Conservation (phyloP, 129 eudicot species). For the Escallonia rubra region DNA sequence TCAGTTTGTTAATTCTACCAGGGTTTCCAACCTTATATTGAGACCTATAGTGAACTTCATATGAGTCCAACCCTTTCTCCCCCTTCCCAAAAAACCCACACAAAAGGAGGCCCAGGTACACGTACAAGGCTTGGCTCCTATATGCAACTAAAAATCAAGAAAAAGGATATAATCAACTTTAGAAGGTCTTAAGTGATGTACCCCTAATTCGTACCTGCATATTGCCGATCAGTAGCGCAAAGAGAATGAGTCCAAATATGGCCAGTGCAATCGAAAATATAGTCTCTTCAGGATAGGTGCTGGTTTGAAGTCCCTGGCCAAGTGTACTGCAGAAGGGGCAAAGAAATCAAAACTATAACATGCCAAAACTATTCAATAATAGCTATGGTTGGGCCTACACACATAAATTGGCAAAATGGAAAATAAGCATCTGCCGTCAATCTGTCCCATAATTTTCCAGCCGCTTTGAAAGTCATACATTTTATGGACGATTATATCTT, state of each 20-base stretch:
- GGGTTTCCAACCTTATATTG: too few relatives aligned
- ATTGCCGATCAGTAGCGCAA: conserved; percentile 87
- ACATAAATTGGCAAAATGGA: background rate
- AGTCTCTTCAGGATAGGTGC: conserved; percentile 87
- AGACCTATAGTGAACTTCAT: background rate
- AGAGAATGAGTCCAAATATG: conserved; percentile 83
- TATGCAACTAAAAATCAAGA: background rate
- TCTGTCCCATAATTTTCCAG: too few relatives aligned
- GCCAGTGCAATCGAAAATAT: conserved; percentile 81
- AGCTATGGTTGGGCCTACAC: background rate
- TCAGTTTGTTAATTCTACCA: too few relatives aligned
- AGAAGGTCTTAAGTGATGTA: background rate
- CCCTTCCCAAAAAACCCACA: background rate
- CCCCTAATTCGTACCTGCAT: conserved; percentile 66
- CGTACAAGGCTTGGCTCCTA: background rate
- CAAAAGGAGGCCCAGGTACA: background rate
- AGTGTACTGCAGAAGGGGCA: conserved; percentile 54
- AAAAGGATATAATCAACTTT: background rate
- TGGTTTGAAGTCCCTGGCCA: conserved; percentile 92
- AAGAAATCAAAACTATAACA: conserved; percentile 1
- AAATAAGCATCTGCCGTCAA: too few relatives aligned
- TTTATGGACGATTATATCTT: too few relatives aligned
- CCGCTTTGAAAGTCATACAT: too few relatives aligned
- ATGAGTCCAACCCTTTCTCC: too few relatives aligned
- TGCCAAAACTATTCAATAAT: background rate